Evolutionary conservation across 2,329 filamentous ascomycete species (phyloP).

Genomic region (Mollisia scopiformis): DNA sequence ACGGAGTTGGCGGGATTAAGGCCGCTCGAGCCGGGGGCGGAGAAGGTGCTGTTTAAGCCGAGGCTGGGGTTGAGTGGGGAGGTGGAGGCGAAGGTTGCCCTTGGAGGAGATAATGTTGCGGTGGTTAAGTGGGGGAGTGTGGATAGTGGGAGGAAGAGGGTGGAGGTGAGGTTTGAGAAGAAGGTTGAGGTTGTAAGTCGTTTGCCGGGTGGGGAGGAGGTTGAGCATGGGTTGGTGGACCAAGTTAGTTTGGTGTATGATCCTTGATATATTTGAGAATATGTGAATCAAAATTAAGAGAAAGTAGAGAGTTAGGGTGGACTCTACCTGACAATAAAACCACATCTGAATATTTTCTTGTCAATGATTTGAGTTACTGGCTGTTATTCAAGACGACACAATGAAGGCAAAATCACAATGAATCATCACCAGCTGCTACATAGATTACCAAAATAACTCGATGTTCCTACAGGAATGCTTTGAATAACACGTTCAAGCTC

Average conservation of each 20-base stretch:
- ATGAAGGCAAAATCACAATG: no score
- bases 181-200: slow-evolving; percentile 21
- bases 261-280: background rate
- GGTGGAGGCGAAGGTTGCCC: slow-evolving; percentile 31
- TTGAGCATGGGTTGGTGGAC: slow-evolving; percentile 22
- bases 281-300: no score
- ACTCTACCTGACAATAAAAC: no score
- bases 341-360: no score
- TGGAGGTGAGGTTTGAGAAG: slow-evolving; percentile 19
- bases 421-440: no score
- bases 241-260: slow-evolving; percentile 5
- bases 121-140: slow-evolving; percentile 26
- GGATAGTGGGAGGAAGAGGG: slow-evolving; percentile 10
- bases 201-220: slow-evolving; percentile 18
- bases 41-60: slow-evolving; percentile 34
- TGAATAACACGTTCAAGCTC: no score
- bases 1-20: slow-evolving; percentile 38
- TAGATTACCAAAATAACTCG: no score
- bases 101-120: slow-evolving; percentile 32
- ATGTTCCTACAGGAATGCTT: no score
- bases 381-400: no score
- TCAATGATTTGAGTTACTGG: no score
- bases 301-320: no score
- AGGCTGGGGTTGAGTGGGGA: slow-evolving; percentile 28
- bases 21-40: slow-evolving; percentile 21